These are phyloP conservation scores for Fonsecaea pedrosoi DNA, from an alignment of 2,329 filamentous ascomycete genomes.

Conservation along the genomic window DNA sequence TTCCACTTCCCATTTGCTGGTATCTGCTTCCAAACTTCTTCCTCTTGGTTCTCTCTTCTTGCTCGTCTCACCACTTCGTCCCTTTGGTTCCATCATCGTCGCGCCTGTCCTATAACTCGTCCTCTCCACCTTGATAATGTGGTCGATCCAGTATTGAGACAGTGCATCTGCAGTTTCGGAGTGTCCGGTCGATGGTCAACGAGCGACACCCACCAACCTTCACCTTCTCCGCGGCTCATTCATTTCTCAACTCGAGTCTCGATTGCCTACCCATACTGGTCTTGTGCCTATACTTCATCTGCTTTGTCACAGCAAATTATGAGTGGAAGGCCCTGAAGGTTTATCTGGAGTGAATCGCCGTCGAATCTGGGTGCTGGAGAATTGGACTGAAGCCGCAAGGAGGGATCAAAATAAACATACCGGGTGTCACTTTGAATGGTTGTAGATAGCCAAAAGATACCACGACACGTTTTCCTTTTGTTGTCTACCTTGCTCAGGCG, in stretches of 20 bases:
- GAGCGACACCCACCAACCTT: neutral
- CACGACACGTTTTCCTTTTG: slow-evolving; percentile 39
- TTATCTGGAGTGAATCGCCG: slow-evolving; percentile 10
- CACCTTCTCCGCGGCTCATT: slow-evolving; percentile 4
- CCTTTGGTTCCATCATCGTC: neutral
- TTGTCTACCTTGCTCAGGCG: slow-evolving; percentile 32
- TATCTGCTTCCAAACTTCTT: neutral
- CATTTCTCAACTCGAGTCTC: neutral
- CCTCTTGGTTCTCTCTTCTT: neutral
- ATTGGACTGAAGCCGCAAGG: slow-evolving; percentile 17
- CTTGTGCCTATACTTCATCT: neutral
- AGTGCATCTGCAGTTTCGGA: neutral
- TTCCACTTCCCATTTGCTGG: neutral
- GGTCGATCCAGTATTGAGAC: neutral
- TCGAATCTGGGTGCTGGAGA: slow-evolving; percentile 13
- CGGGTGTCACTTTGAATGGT: slow-evolving; percentile 22
- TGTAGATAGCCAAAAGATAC: slow-evolving; percentile 42
- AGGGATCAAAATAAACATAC: slow-evolving; percentile 18
- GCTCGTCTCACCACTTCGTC: slow-evolving; percentile 7
- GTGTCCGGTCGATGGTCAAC: neutral
- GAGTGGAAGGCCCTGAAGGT: slow-evolving; percentile 18
- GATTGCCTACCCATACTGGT: neutral
- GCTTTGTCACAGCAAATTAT: slow-evolving; percentile 7
- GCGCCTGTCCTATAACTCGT: neutral
- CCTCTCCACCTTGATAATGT: neutral